Percentiles rank a stretch among this genome's conserved stretches.
Conservation (phyloP, 768 basidiomycete species). For the Gloeostereum incarnatum region DNA sequence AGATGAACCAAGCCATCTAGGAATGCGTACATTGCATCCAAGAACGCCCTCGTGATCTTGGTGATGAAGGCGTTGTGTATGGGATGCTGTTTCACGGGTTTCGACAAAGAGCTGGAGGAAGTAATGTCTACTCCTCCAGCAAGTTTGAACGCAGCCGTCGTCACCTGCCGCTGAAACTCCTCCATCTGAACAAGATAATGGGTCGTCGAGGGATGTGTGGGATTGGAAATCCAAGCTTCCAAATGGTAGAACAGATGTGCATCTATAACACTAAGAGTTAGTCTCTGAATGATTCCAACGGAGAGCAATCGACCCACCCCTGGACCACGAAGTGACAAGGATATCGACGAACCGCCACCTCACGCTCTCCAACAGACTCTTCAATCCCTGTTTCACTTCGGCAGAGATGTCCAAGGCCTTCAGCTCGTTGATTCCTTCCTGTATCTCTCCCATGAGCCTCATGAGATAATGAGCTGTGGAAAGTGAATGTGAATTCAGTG, state of each 20-base stretch:
- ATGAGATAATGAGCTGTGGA: conserved; percentile 74
- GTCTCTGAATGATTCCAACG: conserved; percentile 7
- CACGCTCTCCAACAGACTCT: conserved; percentile 67
- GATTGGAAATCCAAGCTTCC: conserved; percentile 75
- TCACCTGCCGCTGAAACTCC: conserved; percentile 70
- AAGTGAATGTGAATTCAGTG: conserved; percentile 71
- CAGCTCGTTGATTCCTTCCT: conserved; percentile 79
- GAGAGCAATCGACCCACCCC: conserved; percentile 39
- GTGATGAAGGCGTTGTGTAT: conserved; percentile 55
- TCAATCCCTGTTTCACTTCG: conserved; percentile 63
- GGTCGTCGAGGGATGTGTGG: conserved; percentile 56
- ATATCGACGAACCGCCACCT: conserved; percentile 87
- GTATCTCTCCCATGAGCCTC: conserved; percentile 75
- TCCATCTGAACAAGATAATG: conserved; percentile 72
- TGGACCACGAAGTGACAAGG: conserved; percentile 69
- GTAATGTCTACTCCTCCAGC: conserved; percentile 68
- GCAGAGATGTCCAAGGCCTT: conserved; percentile 69
- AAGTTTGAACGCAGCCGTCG: conserved; percentile 68
- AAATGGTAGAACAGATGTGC: conserved; percentile 73
- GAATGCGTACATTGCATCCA: conserved; percentile 79
- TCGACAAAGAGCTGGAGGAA: conserved; percentile 37
- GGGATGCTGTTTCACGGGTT: conserved; percentile 47
- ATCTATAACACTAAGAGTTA: conserved; percentile 44
- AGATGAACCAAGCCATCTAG: conserved; percentile 80
- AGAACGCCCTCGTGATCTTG: conserved; percentile 77